A percentile compares a stretch with the other conserved stretches of the same genome.
These are phyloP conservation scores for Reticulomyxa filosa DNA, from an alignment of 78 protist genomes.

Conservation along the genomic window DNA sequence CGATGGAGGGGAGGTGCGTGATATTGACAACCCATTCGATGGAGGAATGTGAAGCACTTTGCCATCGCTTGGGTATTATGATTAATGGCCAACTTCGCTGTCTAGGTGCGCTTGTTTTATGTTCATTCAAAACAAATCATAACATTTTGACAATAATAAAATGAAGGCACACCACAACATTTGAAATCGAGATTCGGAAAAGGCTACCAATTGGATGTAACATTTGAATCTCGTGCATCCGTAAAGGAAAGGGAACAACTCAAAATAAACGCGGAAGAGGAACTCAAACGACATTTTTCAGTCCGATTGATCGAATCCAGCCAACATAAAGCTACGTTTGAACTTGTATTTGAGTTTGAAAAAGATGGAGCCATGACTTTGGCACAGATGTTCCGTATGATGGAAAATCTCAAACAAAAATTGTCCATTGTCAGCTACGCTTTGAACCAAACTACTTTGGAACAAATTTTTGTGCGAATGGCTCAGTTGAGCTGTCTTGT, in stretches of 20 bases:
- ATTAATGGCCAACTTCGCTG: conserved; percentile 20
- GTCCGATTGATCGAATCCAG: no score
- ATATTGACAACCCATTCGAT: conserved; percentile 49
- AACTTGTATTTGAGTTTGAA: no score
- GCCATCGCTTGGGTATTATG: conserved; percentile 37
- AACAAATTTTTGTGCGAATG: not conserved
- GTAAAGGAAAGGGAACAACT: no score
- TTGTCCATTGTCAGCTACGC: not conserved
- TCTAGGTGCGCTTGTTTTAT: no score
- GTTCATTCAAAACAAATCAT: no score
- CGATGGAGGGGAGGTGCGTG: not conserved
- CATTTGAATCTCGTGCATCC: no score
- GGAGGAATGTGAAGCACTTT: conserved; percentile 45
- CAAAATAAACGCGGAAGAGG: no score
- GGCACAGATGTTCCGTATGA: not conserved
- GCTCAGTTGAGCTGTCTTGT: no score
- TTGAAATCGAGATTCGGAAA: not conserved
- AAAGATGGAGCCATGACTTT: no score
- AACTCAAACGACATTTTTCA: no score
- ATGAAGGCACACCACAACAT: conserved; percentile 9
- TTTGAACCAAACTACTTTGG: not conserved
- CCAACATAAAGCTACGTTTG: no score
- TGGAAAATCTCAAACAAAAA: not conserved
- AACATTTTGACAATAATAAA: no score
- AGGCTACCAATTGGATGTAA: not conserved